A percentile compares a stretch with the other conserved stretches of the same genome.
Conservation (phyloP, 2,329 filamentous ascomycete species). For the Biscogniauxia sp. region DNA sequence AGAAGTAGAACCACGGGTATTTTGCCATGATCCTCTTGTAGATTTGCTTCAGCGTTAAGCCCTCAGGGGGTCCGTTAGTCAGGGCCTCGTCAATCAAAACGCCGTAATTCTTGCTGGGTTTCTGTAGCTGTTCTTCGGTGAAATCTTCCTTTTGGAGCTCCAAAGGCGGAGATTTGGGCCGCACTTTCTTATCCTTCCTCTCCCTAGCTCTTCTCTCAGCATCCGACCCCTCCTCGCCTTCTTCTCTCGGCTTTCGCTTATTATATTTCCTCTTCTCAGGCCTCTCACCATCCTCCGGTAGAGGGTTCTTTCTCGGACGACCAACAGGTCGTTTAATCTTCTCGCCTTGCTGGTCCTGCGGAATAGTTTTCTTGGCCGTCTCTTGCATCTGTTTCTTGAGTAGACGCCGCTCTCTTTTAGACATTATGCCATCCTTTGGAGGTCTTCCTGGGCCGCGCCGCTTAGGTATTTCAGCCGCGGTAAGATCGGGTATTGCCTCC, state of each 20-base stretch:
- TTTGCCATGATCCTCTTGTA: slow-evolving; percentile 59
- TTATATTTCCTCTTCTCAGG: slow-evolving; percentile 67
- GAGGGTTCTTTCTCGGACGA: slow-evolving; percentile 61
- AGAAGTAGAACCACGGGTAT: slow-evolving; percentile 60
- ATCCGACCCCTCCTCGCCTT: slow-evolving; percentile 54
- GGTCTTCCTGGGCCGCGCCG: slow-evolving; percentile 77
- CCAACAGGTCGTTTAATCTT: slow-evolving; percentile 64
- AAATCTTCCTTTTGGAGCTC: slow-evolving; percentile 55
- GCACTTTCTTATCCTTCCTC: slow-evolving; percentile 59
- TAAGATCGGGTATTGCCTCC: slow-evolving; percentile 29
- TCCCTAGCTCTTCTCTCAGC: slow-evolving; percentile 55
- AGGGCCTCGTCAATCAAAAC: slow-evolving; percentile 60
- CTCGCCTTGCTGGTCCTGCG: slow-evolving; percentile 46
- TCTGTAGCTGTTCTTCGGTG: slow-evolving; percentile 56
- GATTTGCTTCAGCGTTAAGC: slow-evolving; percentile 59
- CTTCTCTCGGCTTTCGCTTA: slow-evolving; percentile 57
- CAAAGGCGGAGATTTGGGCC: slow-evolving; percentile 59
- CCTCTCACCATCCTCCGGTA: slow-evolving; percentile 55
- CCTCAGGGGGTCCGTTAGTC: slow-evolving; percentile 50
- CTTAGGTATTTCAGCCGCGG: slow-evolving; percentile 51
- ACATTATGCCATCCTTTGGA: slow-evolving; percentile 81
- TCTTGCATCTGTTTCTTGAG: slow-evolving; percentile 59
- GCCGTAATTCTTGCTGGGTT: slow-evolving; percentile 62
- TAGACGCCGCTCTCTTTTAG: slow-evolving; percentile 68
- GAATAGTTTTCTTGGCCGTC: slow-evolving; percentile 49